These are phyloP conservation scores for Ceratonia siliqua DNA, from an alignment of 306 rosid species.

Conservation along the genomic window DNA sequence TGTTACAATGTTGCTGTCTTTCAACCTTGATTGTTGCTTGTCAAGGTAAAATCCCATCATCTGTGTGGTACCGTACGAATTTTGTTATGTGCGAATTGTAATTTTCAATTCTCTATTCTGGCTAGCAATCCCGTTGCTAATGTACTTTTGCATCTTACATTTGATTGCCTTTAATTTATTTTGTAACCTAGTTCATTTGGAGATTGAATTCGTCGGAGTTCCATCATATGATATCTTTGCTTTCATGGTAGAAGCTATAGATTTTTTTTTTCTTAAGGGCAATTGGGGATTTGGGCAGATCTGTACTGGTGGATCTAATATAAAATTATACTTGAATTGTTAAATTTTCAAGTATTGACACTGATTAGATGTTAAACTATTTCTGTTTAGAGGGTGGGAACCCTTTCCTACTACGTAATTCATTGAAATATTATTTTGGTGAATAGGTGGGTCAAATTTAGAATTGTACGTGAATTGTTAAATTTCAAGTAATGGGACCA, in stretches of 20 bases:
- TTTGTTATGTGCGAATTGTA: constrained; percentile 12
- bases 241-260: neutral
- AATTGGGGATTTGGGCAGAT: constrained; percentile 10
- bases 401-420: neutral
- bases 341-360: constrained; percentile 1
- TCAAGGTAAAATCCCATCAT: constrained; percentile 18
- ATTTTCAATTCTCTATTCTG: neutral
- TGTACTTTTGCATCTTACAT: constrained; percentile 1
- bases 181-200: constrained; percentile 23
- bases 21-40: constrained; percentile 21
- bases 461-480: constrained; percentile 17
- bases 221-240: neutral
- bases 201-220: constrained; percentile 5
- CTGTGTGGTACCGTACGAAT: neutral
- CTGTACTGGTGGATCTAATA: neutral
- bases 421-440: neutral
- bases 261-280: neutral
- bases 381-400: neutral
- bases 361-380: neutral
- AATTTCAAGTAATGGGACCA: neutral
- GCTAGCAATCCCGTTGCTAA: constrained; percentile 1
- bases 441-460: neutral
- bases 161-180: neutral
- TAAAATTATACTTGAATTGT: neutral
- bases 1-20: constrained; percentile 25